phyloP scores from a whole-genome alignment of 192 early-diverging fungal genomes.

The Gaertneriomyces sp. region DNA sequence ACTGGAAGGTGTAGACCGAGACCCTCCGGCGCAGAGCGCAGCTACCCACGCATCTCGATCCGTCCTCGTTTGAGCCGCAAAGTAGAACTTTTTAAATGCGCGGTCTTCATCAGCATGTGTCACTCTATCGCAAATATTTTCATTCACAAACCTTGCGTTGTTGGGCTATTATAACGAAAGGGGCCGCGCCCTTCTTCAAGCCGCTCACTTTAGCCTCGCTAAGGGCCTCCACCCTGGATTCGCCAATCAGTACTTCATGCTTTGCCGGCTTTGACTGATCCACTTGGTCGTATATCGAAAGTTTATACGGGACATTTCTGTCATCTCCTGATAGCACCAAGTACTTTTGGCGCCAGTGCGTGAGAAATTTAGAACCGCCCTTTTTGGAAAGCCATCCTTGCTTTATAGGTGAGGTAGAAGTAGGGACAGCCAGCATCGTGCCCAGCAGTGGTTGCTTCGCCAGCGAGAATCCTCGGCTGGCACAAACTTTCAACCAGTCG shows the following conservation, averaged over 20 bases:
- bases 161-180: conserved; percentile 7
- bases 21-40: conserved; percentile 22
- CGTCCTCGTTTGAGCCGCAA: conserved; percentile 41
- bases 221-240: conserved; percentile 25
- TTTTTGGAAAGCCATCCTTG: conserved; percentile 53
- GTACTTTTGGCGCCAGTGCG: conserved; percentile 48
- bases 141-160: conserved; percentile 15
- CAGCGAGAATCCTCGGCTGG: no score
- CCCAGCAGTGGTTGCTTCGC: not conserved
- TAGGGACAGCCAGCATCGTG: conserved; percentile 9
- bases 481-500: no score
- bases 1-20: not conserved
- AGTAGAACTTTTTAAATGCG: conserved; percentile 36
- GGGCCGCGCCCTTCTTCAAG: conserved; percentile 19
- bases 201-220: not conserved
- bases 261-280: conserved; percentile 47
- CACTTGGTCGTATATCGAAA: conserved; percentile 44
- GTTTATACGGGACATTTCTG: not conserved
- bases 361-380: conserved; percentile 41
- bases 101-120: not conserved
- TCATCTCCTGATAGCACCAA: conserved; percentile 28
- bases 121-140: not conserved
- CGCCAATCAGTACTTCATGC: conserved; percentile 39
- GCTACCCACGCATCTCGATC: conserved; percentile 50
- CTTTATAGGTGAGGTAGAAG: conserved; percentile 27